Conservation (phyloP, 1,139 yeast species). For the Geotrichum aggregatum region DNA sequence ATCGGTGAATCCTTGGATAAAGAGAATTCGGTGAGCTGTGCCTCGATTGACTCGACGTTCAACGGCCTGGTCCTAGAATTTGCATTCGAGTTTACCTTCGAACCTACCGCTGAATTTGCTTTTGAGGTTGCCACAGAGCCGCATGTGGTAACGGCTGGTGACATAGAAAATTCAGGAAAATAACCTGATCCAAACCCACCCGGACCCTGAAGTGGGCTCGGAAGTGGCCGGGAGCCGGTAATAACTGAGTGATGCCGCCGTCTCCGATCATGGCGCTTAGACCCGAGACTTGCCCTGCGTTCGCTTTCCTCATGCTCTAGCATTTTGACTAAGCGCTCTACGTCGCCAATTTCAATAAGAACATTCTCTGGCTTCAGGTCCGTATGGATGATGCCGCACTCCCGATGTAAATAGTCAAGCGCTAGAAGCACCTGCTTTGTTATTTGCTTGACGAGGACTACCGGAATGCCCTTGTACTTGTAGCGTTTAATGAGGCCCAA, state of each 20-base stretch:
- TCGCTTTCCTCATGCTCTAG: constrained; percentile 40
- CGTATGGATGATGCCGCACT: constrained; percentile 87
- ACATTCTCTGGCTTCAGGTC: constrained; percentile 89
- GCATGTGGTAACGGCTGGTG: constrained; percentile 23
- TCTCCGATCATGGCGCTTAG: constrained; percentile 35
- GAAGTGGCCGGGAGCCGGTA: constrained; percentile 83
- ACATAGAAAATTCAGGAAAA: constrained; percentile 29
- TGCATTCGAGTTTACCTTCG: constrained; percentile 8
- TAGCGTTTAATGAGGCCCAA: constrained; percentile 65
- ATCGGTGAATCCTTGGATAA: neutral
- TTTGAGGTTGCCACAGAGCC: constrained; percentile 19
- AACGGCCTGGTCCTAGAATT: constrained; percentile 9
- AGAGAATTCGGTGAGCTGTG: constrained; percentile 3
- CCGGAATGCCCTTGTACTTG: constrained; percentile 68
- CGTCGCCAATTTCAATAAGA: constrained; percentile 74
- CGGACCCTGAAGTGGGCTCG: constrained; percentile 57
- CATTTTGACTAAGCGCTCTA: constrained; percentile 59
- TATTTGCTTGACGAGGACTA: constrained; percentile 70
- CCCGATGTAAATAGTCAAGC: constrained; percentile 73
- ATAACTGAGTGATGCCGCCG: constrained; percentile 71
- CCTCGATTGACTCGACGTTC: neutral
- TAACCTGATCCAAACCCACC: constrained; percentile 25
- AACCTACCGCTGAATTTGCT: neutral
- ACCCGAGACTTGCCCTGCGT: constrained; percentile 23
- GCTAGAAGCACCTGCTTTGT: constrained; percentile 73